Conservation (phyloP, 2,329 filamentous ascomycete species). For the Fusarium domesticum region DNA sequence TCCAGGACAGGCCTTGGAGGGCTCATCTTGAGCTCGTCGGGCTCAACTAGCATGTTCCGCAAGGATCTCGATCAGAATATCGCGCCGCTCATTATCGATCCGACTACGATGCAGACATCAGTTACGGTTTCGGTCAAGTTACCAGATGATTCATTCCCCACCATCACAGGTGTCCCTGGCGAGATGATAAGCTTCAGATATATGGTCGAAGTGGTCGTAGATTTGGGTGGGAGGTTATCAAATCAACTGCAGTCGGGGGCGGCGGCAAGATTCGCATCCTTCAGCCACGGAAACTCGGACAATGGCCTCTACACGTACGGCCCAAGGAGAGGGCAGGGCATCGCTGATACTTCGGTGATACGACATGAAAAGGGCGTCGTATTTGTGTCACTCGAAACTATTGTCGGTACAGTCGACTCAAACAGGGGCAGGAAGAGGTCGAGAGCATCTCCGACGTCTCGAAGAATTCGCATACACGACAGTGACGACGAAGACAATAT, state of each 20-base stretch:
- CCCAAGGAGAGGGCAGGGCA: slow-evolving; percentile 50
- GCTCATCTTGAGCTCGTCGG: slow-evolving; percentile 79
- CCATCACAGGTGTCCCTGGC: slow-evolving; percentile 83
- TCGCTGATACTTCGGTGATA: slow-evolving; percentile 83
- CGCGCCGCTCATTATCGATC: slow-evolving; percentile 84
- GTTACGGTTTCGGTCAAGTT: slow-evolving; percentile 82
- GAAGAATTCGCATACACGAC: slow-evolving; percentile 29
- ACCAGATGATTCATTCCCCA: slow-evolving; percentile 88
- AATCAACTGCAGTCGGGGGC: slow-evolving; percentile 65
- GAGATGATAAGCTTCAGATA: slow-evolving; percentile 96
- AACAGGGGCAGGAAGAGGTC: slow-evolving; percentile 36
- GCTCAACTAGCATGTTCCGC: slow-evolving; percentile 87
- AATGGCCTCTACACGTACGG: slow-evolving; percentile 30
- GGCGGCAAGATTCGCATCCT: slow-evolving; percentile 40
- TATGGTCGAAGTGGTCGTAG: slow-evolving; percentile 86
- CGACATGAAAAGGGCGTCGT: slow-evolving; percentile 91
- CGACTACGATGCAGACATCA: slow-evolving; percentile 69
- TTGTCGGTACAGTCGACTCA: slow-evolving; percentile 83
- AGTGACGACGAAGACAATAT: slow-evolving; percentile 33
- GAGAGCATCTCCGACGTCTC: slow-evolving; percentile 26
- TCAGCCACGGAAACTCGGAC: slow-evolving; percentile 28
- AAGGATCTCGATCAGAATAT: slow-evolving; percentile 92
- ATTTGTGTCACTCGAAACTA: slow-evolving; percentile 77
- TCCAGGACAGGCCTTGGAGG: slow-evolving; percentile 84
- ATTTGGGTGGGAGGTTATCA: slow-evolving; percentile 82